A percentile compares a stretch with the other conserved stretches of the same genome.
phyloP scores from a whole-genome alignment of 106 monocot species.

The Apostasia ramifera region DNA sequence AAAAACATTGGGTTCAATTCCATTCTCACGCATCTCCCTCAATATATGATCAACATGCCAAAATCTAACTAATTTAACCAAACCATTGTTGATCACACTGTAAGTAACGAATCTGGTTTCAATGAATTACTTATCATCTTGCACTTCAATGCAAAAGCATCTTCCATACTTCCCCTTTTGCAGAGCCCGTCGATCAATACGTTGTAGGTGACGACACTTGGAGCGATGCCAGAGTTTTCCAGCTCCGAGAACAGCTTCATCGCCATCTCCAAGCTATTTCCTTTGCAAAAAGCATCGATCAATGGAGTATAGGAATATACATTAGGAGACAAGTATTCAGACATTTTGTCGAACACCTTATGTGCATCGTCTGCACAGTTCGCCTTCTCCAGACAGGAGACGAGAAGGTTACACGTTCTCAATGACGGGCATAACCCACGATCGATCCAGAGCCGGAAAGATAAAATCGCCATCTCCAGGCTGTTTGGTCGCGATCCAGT shows the following conservation, averaged over 20 bases:
- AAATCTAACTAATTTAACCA: slow-evolving; percentile 42
- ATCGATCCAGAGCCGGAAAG: slow-evolving; percentile 20
- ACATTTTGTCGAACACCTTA: slow-evolving; percentile 65
- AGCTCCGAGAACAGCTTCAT: slow-evolving; percentile 46
- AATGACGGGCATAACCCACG: slow-evolving; percentile 31
- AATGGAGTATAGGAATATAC: slow-evolving; percentile 56
- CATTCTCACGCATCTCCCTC: slow-evolving; percentile 54
- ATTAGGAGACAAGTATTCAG: slow-evolving; percentile 23
- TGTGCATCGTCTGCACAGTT: slow-evolving; percentile 10
- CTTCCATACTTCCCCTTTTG: slow-evolving; percentile 42
- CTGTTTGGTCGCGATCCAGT: slow-evolving; percentile 21
- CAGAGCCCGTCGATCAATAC: slow-evolving; percentile 60
- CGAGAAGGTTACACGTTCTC: slow-evolving; percentile 51
- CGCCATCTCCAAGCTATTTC: slow-evolving; percentile 29
- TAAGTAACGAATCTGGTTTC: slow-evolving; percentile 46
- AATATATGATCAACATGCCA: slow-evolving; percentile 27
- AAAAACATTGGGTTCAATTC: slow-evolving; percentile 46
- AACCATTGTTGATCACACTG: slow-evolving; percentile 58
- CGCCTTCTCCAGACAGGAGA: slow-evolving; percentile 19
- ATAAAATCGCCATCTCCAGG: slow-evolving; percentile 15
- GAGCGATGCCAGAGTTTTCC: slow-evolving; percentile 30
- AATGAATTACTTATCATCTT: slow-evolving; percentile 37
- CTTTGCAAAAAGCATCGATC: slow-evolving; percentile 53
- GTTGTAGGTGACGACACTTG: slow-evolving; percentile 70
- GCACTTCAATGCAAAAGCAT: slow-evolving; percentile 49